A percentile compares a stretch with the other conserved stretches of the same genome.
phyloP scores from a whole-genome alignment of 495 filamentous ascomycete genomes.

The Penicillium paradoxum region DNA sequence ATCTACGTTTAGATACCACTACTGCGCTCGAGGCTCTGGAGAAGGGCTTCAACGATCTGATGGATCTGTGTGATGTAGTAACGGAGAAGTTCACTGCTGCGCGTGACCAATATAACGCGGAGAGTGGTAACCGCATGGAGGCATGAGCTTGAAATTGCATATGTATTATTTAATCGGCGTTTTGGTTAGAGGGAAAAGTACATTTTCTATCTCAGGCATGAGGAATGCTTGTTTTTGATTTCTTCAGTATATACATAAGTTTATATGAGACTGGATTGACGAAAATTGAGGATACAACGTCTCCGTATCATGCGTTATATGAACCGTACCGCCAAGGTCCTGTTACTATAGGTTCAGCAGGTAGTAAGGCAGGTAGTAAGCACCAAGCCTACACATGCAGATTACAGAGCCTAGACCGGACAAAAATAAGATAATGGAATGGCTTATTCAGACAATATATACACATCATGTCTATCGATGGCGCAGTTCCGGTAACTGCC shows the following conservation, averaged over 20 bases:
- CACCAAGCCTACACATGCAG: neutral
- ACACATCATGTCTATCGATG: slow-evolving; percentile 38
- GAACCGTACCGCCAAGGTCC: neutral
- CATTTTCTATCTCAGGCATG: slow-evolving; percentile 1
- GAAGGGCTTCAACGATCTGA: slow-evolving; percentile 82
- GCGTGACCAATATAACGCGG: slow-evolving; percentile 57
- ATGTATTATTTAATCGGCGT: slow-evolving; percentile 15
- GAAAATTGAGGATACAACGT: neutral
- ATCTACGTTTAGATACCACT: slow-evolving; percentile 56
- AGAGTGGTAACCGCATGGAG: slow-evolving; percentile 34
- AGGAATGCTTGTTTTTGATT: neutral
- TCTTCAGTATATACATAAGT: neutral
- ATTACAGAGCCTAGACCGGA: neutral
- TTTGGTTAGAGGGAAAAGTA: slow-evolving; percentile 15
- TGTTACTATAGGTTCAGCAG: too few species aligned
- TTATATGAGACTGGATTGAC: neutral
- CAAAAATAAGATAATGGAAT: slow-evolving; percentile 14
- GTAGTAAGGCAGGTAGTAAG: neutral
- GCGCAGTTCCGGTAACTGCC: slow-evolving; percentile 15
- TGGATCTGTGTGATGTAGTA: slow-evolving; percentile 88
- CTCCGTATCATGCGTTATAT: neutral
- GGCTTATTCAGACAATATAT: slow-evolving; percentile 41
- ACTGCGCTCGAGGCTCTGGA: slow-evolving; percentile 78
- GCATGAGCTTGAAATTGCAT: slow-evolving; percentile 24
- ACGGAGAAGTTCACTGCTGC: slow-evolving; percentile 72